These are phyloP conservation scores for Chrysoporthe cubensis DNA, from an alignment of 2,329 filamentous ascomycete species.

Conservation along the genomic window DNA sequence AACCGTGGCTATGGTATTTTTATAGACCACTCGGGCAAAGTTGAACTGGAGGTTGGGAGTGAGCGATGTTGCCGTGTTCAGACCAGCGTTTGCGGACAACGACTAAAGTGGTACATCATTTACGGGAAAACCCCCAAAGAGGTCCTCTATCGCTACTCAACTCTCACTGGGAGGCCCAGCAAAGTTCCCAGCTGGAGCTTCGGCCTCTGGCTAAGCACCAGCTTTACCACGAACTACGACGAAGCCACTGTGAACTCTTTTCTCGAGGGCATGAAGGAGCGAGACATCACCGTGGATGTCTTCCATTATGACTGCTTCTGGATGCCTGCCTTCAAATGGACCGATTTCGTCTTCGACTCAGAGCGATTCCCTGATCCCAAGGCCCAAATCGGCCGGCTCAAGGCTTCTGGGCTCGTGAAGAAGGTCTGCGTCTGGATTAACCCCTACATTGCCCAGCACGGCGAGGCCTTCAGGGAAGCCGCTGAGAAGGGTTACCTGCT, in stretches of 20 bases:
- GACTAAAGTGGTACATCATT: conserved; percentile 75
- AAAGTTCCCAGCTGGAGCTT: conserved; percentile 75
- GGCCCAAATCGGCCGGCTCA: conserved; percentile 66
- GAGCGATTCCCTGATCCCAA: conserved; percentile 71
- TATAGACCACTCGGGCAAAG: conserved; percentile 69
- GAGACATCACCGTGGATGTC: conserved; percentile 68
- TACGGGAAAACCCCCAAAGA: conserved; percentile 74
- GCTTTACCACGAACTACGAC: conserved; percentile 75
- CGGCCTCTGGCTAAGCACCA: conserved; percentile 77
- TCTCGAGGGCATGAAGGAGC: conserved; percentile 68
- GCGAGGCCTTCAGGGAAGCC: conserved; percentile 66
- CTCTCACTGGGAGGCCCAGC: conserved; percentile 67
- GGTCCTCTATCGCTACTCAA: conserved; percentile 68
- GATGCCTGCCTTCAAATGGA: conserved; percentile 77
- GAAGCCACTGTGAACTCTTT: conserved; percentile 70
- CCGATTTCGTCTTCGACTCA: conserved; percentile 72
- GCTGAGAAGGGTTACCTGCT: conserved; percentile 70
- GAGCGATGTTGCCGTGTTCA: conserved; percentile 74
- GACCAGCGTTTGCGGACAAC: conserved; percentile 69
- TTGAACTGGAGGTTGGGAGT: conserved; percentile 75
- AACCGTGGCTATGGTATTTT: conserved; percentile 78
- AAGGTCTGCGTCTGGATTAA: conserved; percentile 80
- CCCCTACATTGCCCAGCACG: conserved; percentile 73
- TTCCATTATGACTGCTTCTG: conserved; percentile 82
- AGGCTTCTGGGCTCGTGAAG: conserved; percentile 61